Evolutionary conservation across 805 yeast species (phyloP).

Genomic region (Metschnikowia cubensis): DNA sequence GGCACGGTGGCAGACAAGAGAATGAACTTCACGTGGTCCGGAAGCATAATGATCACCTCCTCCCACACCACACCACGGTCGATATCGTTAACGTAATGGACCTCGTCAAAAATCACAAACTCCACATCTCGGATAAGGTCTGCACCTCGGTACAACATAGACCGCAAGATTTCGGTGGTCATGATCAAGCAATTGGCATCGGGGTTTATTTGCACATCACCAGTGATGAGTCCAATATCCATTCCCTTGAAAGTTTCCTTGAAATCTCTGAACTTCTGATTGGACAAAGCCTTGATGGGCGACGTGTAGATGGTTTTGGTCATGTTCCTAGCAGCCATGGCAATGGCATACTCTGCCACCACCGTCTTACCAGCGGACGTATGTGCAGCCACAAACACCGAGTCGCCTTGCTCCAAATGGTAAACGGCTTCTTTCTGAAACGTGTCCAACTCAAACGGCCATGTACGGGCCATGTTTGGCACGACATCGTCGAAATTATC

Average conservation of each 20-base stretch:
- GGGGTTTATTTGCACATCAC: constrained; percentile 96
- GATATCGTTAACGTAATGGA: constrained; percentile 94
- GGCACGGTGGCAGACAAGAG: constrained; percentile 96
- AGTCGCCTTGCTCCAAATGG: constrained; percentile 95
- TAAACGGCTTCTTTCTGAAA: constrained; percentile 97
- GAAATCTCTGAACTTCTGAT: constrained; percentile 87
- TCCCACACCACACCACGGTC: constrained; percentile 99
- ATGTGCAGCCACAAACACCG: constrained; percentile 98
- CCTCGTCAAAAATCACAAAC: constrained; percentile 96
- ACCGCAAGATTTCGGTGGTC: constrained; percentile 95
- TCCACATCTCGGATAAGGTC: constrained; percentile 96
- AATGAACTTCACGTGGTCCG: constrained; percentile 91
- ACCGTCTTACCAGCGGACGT: constrained; percentile 99
- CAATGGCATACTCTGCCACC: constrained; percentile 97
- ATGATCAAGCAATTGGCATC: constrained; percentile 94
- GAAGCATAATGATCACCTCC: constrained; percentile 95
- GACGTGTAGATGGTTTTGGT: constrained; percentile 95
- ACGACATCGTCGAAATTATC: constrained; percentile 83
- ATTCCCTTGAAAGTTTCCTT: constrained; percentile 71
- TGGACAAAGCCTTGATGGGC: constrained; percentile 87
- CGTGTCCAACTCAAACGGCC: constrained; percentile 93
- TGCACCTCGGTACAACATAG: constrained; percentile 95
- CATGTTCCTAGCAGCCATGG: constrained; percentile 94
- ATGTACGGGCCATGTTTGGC: constrained; percentile 87
- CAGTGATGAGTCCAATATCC: constrained; percentile 92